Base-by-base conservation (phyloP, 345 rosid species). In the Boechera retrofracta region DNA sequence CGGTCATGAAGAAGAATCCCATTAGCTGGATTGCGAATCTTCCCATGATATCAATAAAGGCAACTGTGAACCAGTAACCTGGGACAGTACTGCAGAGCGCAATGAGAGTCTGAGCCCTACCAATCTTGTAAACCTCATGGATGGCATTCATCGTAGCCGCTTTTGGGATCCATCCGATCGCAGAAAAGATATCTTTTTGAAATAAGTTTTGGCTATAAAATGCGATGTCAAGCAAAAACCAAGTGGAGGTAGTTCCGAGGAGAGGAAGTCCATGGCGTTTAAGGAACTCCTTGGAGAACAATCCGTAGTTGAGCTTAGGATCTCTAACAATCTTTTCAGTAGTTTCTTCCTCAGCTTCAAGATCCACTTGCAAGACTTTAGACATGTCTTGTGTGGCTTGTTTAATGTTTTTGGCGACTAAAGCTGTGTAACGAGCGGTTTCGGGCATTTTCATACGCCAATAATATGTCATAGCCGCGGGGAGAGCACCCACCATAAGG, bases 401-500 rank as follows among this genome's bases (percentile, higher is more conserved):
- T 55, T 80, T 73, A 2, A 81, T 74, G 60, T 85, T 83, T 53
- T 68, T 76, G 10, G 87, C 90, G 0, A 87, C 83, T 11, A 87
- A 83, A 21, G 87, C 88, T 0, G 88, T 87, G 71, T 83, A 87
- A 29, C 90, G 88, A 10, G 88, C 90, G 13, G 88, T 83, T 72
- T 85, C 87, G 0, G 85, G 90, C 90, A 87, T 85, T 69, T 85
- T 85, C 88, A 87, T 81, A 12, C 86, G 77, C 87, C 87, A 87
- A 32, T 85, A 87, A 77, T 82, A 87, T 15, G 90, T 87, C 12
- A 83, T 65, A 0, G 76, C 80, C 39, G 90, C 88, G 0, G 86
- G 90, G 21, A 83, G 45, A 15, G 88, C 90, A 28, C 88, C 90
- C 13, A 80, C 59, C 88, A 83, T 87, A 12, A 87, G 38, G 24